Evolutionary conservation across 495 filamentous ascomycete species (phyloP), one percentile per base, ranked within the genome.

Genomic region (Tuber melanosporum): DNA sequence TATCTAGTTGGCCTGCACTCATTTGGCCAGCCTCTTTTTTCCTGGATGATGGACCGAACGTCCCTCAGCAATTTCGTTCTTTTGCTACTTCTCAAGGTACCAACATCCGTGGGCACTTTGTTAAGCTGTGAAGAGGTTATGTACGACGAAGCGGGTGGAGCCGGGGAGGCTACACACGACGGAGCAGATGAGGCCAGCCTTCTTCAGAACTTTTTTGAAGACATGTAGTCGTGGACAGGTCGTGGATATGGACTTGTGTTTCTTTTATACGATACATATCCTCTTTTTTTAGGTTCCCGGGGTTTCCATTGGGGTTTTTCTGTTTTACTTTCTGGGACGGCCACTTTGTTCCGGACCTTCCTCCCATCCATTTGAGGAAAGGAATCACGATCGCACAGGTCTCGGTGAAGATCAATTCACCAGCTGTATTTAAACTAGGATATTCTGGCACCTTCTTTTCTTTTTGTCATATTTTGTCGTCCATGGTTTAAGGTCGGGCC

Each of bases 271-370:
- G 57, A 66, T 32, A 66, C n/a, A 66, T 66, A 66, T 66, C 57
- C 57, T 72, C 44, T 72, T 45, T 72, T 4, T 42, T n/a, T 46
- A 43, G 71, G 71, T 22, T n/a, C 44, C 41, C 44, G 36, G 15
- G 71, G 26, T 72, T 72, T 43, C 71, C 44, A 43, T 72, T 46
- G 15, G 71, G 2, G 43, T 46, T 72, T 45, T 72, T 72, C 44
- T 72, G 39, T 72, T 72, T 72, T 72, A n/a, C 44, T 43, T 72
- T 45, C 43, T 42, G 36, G 71, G 57, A 66, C 3, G 57, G 57
- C 57, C 57, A 66, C 26, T 66, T 36, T 36, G 57, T 66, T 66
- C 57, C 57, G 57, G 57, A 36, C 57, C 36, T 66, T 66, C 26
- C 26, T 66, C 57, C 57, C 57, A 36, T 66, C 57, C 57, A 36